Evolutionary conservation across 2,329 filamentous ascomycete genomes (phyloP), one percentile per base, ranked within the genome.

Genomic region (Pestalotiopsis sp.): DNA sequence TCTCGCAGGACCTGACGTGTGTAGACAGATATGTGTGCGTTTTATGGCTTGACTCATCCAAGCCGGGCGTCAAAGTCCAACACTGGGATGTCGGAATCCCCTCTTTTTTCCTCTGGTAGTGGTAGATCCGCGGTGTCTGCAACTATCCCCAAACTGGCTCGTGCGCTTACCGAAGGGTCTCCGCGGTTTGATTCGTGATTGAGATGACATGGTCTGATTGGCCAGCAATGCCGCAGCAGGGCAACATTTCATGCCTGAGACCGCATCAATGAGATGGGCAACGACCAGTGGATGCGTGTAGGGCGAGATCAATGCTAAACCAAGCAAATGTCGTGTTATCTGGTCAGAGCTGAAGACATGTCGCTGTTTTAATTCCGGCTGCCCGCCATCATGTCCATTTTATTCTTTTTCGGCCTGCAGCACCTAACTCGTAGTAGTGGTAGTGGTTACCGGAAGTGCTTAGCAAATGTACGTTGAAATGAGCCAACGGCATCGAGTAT

Each of bases 181-280:
- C 45, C 45, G 17, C 45, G 45, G 45, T 52, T 62, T 38, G 27
- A 23, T 62, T 36, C 36, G 23, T 38, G 59, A 39, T 41, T 62
- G 59, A 36, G 59, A 62, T 20, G 23, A 20, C 23, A 36, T 13
- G 11, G n/a, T 23, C 14, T 62, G 59, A 62, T 62, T 62, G 59
- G 59, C 17, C 59, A 25, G 27, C 59, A 20, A 39, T 36, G 31
- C 59, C 27, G 23, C 57, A 13, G 27, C 36, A 39, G 59, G 59
- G 59, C 59, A n/a, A 62, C 14, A 62, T 62, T 39, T 25, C 59
- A 39, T 62, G 59, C 59, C 59, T 62, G 27, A 62, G 59, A 62
- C 59, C 27, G 59, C 59, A 62, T 62, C 59, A 36, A 62, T 36
- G 59, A 13, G 31, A 41, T 41, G 27, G 59, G 27, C 57, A 59